Conservation (phyloP, 306 rosid species). For the Rosa rugosa region DNA sequence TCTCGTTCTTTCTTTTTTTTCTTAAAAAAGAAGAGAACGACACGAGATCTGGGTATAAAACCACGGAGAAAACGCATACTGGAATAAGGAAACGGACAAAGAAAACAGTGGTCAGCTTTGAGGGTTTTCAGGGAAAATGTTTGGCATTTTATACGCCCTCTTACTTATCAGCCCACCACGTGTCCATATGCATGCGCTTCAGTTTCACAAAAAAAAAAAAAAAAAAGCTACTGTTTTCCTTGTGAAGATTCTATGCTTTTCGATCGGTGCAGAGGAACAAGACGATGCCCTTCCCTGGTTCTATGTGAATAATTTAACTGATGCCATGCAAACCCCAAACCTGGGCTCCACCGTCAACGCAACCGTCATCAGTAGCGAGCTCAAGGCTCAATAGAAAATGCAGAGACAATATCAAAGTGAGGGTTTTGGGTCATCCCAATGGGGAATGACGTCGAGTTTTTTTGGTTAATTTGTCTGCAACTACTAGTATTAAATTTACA, state of each 20-base stretch:
- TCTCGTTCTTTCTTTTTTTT: neutral
- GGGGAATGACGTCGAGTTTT: conserved; percentile 1
- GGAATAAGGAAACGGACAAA: neutral
- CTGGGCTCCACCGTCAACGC: neutral
- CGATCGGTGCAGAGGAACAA: neutral
- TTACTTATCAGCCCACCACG: conserved; percentile 5
- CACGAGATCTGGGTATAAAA: neutral
- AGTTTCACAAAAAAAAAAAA: neutral
- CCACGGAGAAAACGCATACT: neutral
- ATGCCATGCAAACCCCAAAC: neutral
- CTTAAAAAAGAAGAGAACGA: neutral
- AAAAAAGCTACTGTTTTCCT: neutral
- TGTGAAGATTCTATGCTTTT: neutral
- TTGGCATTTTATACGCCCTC: neutral
- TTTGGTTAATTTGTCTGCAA: neutral
- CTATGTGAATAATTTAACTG: neutral
- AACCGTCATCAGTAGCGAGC: neutral
- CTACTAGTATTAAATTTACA: neutral
- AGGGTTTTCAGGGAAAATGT: neutral
- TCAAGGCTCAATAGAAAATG: neutral
- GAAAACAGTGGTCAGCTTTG: neutral
- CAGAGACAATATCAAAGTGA: neutral
- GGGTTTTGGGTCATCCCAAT: neutral
- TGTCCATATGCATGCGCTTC: conserved; percentile 2
- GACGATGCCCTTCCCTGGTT: neutral